phyloP scores from a whole-genome alignment of 1,284 basidiomycete genomes.

The Porogramme epimiltina region DNA sequence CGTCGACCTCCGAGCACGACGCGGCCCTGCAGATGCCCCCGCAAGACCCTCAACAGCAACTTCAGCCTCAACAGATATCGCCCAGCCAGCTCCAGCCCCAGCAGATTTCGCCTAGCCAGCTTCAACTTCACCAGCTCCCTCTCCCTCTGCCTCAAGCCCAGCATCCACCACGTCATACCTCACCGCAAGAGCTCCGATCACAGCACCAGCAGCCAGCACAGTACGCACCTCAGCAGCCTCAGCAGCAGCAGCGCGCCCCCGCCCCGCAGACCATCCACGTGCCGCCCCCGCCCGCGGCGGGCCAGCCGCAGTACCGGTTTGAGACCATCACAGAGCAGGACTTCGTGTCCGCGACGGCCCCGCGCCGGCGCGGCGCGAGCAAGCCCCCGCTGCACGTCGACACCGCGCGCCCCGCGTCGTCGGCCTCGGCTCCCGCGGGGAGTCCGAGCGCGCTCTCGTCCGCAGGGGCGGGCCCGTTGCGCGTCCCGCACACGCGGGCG shows the following conservation, averaged over 20 bases:
- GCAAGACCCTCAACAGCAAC: conserved; percentile 13
- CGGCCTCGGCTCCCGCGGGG: conserved; percentile 9
- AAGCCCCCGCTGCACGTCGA: conserved; percentile 26
- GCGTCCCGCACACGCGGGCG: conserved; percentile 24
- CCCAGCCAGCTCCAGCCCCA: conserved; percentile 14
- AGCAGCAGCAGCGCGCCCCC: conserved; percentile 14
- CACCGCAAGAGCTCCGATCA: conserved; percentile 8
- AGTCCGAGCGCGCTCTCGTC: conserved; percentile 22
- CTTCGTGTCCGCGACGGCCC: conserved; percentile 21
- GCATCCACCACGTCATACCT: conserved; percentile 6
- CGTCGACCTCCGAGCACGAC: conserved; percentile 21
- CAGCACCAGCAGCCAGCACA: conserved; percentile 5
- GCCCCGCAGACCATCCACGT: conserved; percentile 25
- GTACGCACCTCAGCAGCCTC: conserved; percentile 9
- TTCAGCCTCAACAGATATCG: conserved; percentile 14
- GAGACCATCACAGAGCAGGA: conserved; percentile 32
- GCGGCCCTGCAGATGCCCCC: conserved; percentile 14
- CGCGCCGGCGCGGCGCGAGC: conserved; percentile 21
- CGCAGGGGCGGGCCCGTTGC: conserved; percentile 25
- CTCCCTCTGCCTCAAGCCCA: conserved; percentile 4
- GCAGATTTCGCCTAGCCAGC: conserved; percentile 17
- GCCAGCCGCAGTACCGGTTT: conserved; percentile 29
- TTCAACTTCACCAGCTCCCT: conserved; percentile 16
- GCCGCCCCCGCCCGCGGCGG: conserved; percentile 19
- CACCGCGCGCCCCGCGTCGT: conserved; percentile 20